Percentiles rank a stretch among this genome's conserved stretches.
Conservation (phyloP, 108 stramenopile genomes). For the Nitzschia sp. region DNA sequence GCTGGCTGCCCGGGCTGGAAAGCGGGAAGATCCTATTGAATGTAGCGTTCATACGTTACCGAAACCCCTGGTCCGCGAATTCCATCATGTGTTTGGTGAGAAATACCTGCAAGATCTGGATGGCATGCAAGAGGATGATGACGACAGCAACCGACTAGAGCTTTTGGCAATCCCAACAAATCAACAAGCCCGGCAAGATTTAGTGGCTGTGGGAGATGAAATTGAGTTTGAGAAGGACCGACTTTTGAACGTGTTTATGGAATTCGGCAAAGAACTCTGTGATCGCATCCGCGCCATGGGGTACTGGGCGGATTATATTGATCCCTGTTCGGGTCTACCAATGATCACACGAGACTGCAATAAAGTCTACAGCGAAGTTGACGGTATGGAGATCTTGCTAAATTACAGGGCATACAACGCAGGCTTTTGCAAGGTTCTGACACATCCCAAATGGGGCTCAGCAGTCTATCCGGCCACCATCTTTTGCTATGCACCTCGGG, state of each 20-base stretch:
- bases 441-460: conserved; percentile 95
- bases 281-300: conserved; percentile 54
- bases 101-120: conserved; percentile 40
- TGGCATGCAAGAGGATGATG: neutral
- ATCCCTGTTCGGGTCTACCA: conserved; percentile 97
- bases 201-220: conserved; percentile 84
- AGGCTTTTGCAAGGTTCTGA: conserved; percentile 94
- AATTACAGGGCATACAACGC: conserved; percentile 90
- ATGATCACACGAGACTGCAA: conserved; percentile 76
- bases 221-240: conserved; percentile 87
- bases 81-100: conserved; percentile 81
- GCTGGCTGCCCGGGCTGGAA: conserved; percentile 14
- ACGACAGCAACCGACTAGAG: conserved; percentile 18
- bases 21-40: conserved; percentile 56
- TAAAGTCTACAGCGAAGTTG: conserved; percentile 93
- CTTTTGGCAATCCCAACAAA: conserved; percentile 87
- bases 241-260: conserved; percentile 78
- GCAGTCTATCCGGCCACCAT: conserved; percentile 97
- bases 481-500: conserved; percentile 78
- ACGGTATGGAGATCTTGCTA: conserved; percentile 90
- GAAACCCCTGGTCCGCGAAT: conserved; percentile 78
- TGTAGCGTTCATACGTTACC: conserved; percentile 72
- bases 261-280: conserved; percentile 74
- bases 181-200: conserved; percentile 79
- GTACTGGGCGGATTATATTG: conserved; percentile 95